Conservation (phyloP, 2,329 filamentous ascomycete species). For the Macrophomina pseudophaseolina region DNA sequence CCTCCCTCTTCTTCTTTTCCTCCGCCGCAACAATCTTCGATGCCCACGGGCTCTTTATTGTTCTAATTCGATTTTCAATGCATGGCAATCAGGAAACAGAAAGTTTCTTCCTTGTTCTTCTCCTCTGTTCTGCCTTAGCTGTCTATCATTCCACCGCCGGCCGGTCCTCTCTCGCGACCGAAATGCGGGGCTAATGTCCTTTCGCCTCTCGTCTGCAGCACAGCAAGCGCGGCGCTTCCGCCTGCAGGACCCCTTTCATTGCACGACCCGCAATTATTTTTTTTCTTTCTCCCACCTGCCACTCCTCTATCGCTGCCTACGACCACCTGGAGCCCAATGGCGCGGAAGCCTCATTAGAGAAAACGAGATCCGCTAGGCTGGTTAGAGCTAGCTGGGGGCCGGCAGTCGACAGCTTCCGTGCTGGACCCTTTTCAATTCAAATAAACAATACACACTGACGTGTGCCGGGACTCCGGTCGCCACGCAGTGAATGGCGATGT, state of each 20-base stretch:
- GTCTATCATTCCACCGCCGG: not conserved
- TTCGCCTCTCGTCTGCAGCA: not conserved
- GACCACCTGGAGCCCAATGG: not conserved
- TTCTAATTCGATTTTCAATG: slow-evolving; percentile 4
- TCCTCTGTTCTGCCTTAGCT: not conserved
- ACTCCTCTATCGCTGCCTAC: not conserved
- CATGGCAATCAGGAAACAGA: not conserved
- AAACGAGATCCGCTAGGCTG: not conserved
- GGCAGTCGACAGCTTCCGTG: slow-evolving; percentile 4
- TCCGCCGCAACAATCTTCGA: not conserved
- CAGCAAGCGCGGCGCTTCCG: not conserved
- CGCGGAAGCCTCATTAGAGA: not conserved
- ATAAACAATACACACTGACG: not conserved
- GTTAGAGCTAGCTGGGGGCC: not conserved
- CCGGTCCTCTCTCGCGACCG: not conserved
- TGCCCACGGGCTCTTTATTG: not conserved
- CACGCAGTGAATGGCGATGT: not conserved
- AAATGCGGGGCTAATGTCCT: not conserved
- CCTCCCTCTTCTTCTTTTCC: too few species aligned
- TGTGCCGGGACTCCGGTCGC: slow-evolving; percentile 1
- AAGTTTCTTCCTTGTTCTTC: not conserved
- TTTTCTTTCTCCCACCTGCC: not conserved
- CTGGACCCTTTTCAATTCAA: not conserved
- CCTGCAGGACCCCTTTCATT: slow-evolving; percentile 3
- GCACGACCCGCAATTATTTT: slow-evolving; percentile 1